These are phyloP conservation scores for Pseudozyma sp. DNA, from an alignment of 1,284 basidiomycete species.

Conservation along the genomic window DNA sequence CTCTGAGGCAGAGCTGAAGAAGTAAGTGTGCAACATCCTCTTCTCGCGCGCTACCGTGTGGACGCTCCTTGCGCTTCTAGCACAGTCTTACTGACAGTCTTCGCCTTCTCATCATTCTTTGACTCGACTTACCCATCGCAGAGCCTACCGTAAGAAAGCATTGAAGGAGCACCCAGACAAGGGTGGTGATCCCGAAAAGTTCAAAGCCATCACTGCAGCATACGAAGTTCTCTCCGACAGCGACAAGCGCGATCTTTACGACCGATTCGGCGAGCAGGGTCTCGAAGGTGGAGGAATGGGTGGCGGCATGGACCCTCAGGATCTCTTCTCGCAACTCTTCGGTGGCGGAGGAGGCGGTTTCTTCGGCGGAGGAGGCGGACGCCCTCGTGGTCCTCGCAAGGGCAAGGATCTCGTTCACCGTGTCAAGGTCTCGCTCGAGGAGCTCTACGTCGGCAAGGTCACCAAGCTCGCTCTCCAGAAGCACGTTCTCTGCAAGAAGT, in stretches of 20 bases:
- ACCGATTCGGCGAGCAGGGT: conserved; percentile 92
- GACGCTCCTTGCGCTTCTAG: neutral
- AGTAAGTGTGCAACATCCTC: conserved; percentile 50
- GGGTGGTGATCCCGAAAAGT: conserved; percentile 91
- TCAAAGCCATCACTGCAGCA: conserved; percentile 97
- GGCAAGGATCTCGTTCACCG: conserved; percentile 99
- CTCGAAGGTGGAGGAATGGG: conserved; percentile 74
- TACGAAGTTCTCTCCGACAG: conserved; percentile 94
- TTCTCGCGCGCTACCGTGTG: neutral
- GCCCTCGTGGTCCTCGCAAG: conserved; percentile 86
- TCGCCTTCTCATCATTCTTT: neutral
- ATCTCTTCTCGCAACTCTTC: conserved; percentile 97
- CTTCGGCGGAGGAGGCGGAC: conserved; percentile 75
- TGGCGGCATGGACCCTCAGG: conserved; percentile 96
- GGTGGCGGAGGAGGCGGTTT: conserved; percentile 76
- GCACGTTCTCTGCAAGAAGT: conserved; percentile 91
- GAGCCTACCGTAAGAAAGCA: conserved; percentile 62
- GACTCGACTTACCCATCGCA: neutral
- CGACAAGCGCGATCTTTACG: conserved; percentile 80
- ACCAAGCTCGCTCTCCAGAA: conserved; percentile 97
- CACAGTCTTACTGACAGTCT: conserved; percentile 11
- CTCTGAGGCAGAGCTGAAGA: conserved; percentile 65
- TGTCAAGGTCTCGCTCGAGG: conserved; percentile 93
- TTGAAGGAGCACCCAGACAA: conserved; percentile 85
- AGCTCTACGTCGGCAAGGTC: conserved; percentile 98